Percentiles rank a stretch among this genome's conserved stretches.
These are phyloP conservation scores for Heliosperma pusillum DNA, from an alignment of 148 eudicot genomes.

Conservation along the genomic window DNA sequence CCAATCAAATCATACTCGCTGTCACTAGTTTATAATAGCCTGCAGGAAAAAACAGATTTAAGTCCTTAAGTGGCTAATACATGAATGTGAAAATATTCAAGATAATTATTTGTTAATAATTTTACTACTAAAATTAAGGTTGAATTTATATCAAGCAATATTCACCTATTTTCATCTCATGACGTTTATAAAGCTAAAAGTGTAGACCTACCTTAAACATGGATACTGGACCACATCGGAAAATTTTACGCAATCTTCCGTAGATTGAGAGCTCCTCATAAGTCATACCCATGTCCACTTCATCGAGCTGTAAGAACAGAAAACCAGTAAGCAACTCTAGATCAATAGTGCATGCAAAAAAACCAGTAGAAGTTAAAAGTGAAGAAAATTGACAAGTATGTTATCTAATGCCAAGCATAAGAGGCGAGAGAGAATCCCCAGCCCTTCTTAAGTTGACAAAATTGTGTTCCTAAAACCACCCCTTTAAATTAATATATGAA, in stretches of 20 bases:
- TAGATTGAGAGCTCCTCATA: constrained; percentile 91
- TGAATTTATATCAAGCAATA: too few relatives aligned
- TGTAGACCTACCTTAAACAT: constrained; percentile 76
- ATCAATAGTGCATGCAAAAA: not conserved
- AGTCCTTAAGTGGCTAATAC: too few relatives aligned
- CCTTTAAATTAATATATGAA: not conserved
- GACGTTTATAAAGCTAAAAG: constrained; percentile 2
- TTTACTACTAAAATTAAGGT: not conserved
- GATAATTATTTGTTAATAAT: not conserved
- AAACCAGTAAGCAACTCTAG: not conserved
- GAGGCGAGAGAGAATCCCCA: not conserved
- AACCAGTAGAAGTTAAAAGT: not conserved
- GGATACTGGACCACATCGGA: constrained; percentile 87
- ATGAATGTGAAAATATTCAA: not conserved
- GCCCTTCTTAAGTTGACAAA: not conserved
- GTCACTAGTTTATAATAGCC: too few relatives aligned
- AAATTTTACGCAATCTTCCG: constrained; percentile 89
- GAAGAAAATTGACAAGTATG: not conserved
- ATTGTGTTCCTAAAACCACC: not conserved
- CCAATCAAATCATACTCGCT: too few relatives aligned
- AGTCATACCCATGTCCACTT: constrained; percentile 99
- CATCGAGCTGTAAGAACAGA: constrained; percentile 62
- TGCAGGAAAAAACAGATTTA: too few relatives aligned
- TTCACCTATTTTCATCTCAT: not conserved
- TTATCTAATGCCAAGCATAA: too few relatives aligned